Evolutionary conservation across 176 grass and related monocot genomes (phyloP), one percentile per base, ranked within the genome.

Genomic region (Zoysia japonica): DNA sequence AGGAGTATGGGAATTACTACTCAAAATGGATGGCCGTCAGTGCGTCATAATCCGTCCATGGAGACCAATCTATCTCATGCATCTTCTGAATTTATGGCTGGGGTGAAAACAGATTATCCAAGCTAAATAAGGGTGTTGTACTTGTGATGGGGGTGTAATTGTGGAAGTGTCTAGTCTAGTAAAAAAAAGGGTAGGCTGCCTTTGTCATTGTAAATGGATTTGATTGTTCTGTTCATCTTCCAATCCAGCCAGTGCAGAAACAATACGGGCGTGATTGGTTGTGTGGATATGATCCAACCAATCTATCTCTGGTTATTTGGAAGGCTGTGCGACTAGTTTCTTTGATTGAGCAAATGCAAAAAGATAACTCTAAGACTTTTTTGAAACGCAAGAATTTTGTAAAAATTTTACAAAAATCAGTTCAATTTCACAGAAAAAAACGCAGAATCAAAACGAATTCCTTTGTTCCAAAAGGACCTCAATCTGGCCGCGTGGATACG

Each of bases 51-150:
- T 70, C 3, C 20, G 47, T 70, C 61, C 65, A 78, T 67, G 61
- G 20, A 67, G 38, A 49, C 43, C 15, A 50, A 37, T 67, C 3
- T 53, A 38, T 67, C 6, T 43, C 62, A 43, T 54, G 76, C 76
- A 67, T 78, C 56, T 68, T 56, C 63, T 78, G 47, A 77, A 48
- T 50, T 19, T 51, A 40, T 65, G 61, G 47, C 47, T 16, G 62
- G 75, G 62, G 47, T 54, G 47, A 56, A 48, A 9, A 7, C 64
- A 10, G 39, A 45, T 79, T 52, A 44, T 79, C 62, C 50, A 45
- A 3, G 64, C 63, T 55, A 79, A 79, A 79, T 79, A 79, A 79
- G 77, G 50, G 43, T 67, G 15, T 67, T 19, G 5, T 55, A 61
- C 20, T 45, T 45, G 19, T 46, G 48, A 9, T 28, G 62, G 62